These are phyloP conservation scores for Apophysomyces elegans DNA, from an alignment of 371 early-diverging fungal species.

Conservation along the genomic window DNA sequence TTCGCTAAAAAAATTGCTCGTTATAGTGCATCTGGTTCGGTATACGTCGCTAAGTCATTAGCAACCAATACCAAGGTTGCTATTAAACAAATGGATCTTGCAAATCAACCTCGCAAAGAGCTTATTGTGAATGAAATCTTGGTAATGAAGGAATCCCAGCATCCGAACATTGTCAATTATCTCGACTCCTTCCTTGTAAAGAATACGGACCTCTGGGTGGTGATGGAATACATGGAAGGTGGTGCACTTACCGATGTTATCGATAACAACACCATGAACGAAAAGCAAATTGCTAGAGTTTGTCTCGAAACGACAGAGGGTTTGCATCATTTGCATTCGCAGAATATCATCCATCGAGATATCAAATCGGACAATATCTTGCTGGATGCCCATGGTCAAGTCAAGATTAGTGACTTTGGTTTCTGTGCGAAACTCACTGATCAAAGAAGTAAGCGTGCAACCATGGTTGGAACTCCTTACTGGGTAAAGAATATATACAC, in stretches of 20 bases:
- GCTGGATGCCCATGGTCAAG: constrained; percentile 82
- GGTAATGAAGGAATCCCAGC: constrained; percentile 95
- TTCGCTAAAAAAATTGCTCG: neutral
- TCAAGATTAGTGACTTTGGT: constrained; percentile 93
- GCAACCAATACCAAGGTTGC: constrained; percentile 81
- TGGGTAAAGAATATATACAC: constrained; percentile 47
- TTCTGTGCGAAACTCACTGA: constrained; percentile 94
- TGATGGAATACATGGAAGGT: constrained; percentile 99
- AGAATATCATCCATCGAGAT: constrained; percentile 95
- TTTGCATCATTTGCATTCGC: constrained; percentile 87
- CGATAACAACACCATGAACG: constrained; percentile 88
- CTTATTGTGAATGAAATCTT: constrained; percentile 95
- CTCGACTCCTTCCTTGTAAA: constrained; percentile 89
- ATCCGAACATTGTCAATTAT: constrained; percentile 96
- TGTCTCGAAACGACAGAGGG: constrained; percentile 89
- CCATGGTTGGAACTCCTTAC: constrained; percentile 97
- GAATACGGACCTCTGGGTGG: constrained; percentile 91
- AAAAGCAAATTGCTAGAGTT: constrained; percentile 91
- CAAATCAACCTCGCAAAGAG: constrained; percentile 92
- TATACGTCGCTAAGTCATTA: constrained; percentile 82
- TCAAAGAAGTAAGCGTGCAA: constrained; percentile 87
- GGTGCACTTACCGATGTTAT: constrained; percentile 97
- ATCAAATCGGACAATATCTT: constrained; percentile 97
- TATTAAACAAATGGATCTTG: constrained; percentile 97
- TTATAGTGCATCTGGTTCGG: constrained; percentile 91